Conservation (phyloP, 2,329 filamentous ascomycete genomes). For the Apiospora sp. region DNA sequence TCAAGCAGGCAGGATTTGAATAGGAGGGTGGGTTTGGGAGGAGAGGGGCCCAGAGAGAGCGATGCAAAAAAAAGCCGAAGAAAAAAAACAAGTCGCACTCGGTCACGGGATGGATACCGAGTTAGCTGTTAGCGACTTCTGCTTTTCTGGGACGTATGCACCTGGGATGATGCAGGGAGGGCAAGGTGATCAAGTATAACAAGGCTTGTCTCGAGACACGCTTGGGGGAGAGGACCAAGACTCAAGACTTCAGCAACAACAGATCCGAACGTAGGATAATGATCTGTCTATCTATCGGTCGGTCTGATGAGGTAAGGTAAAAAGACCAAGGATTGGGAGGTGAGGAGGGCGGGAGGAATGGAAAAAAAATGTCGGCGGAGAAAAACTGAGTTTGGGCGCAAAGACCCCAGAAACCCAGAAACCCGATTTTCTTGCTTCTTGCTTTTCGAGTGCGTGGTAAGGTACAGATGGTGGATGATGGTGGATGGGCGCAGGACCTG, state of each 20-base stretch:
- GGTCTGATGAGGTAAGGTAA: slow-evolving; percentile 4
- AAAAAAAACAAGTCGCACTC: slow-evolving; percentile 22
- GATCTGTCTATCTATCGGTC: not conserved
- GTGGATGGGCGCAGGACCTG: not conserved
- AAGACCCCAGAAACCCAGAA: slow-evolving; percentile 24
- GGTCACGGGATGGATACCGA: slow-evolving; percentile 20
- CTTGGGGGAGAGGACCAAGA: slow-evolving; percentile 6
- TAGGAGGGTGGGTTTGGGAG: slow-evolving; percentile 17
- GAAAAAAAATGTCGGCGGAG: slow-evolving; percentile 26
- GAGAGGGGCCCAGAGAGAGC: not conserved
- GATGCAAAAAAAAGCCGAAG: slow-evolving; percentile 18
- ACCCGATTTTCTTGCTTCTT: slow-evolving; percentile 20
- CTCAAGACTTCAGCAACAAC: not conserved
- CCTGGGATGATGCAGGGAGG: not conserved
- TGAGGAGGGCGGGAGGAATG: slow-evolving; percentile 3
- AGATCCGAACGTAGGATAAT: not conserved
- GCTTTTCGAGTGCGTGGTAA: slow-evolving; percentile 13
- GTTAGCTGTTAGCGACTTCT: slow-evolving; percentile 3
- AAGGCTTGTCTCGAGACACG: slow-evolving; percentile 6
- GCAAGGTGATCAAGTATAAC: slow-evolving; percentile 14
- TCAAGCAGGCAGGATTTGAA: slow-evolving; percentile 18
- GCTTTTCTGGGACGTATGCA: slow-evolving; percentile 8
- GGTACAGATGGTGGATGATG: not conserved
- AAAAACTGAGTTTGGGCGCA: slow-evolving; percentile 24
- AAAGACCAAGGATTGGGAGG: slow-evolving; percentile 11